A percentile compares a stretch with the other conserved stretches of the same genome.
These are phyloP conservation scores for Pugionium dolabratum DNA, from an alignment of 345 rosid species.

Conservation along the genomic window DNA sequence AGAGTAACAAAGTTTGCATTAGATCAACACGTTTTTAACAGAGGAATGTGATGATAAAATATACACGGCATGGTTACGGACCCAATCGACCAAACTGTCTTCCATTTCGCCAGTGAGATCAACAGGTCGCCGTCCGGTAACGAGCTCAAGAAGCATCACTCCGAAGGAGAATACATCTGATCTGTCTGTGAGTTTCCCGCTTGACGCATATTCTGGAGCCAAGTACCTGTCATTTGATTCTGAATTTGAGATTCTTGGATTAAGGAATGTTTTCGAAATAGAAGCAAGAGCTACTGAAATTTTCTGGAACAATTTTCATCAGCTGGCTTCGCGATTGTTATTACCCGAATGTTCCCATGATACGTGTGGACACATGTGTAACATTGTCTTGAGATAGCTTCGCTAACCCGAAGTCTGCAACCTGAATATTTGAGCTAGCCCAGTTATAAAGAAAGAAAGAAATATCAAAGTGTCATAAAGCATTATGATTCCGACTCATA, in stretches of 20 bases:
- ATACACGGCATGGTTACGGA: slow-evolving; percentile 16
- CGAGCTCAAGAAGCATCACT: slow-evolving; percentile 84
- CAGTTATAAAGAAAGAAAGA: slow-evolving; percentile 6
- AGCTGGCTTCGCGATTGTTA: slow-evolving; percentile 12
- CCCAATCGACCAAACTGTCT: slow-evolving; percentile 97
- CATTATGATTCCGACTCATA: neutral
- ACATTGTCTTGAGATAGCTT: slow-evolving; percentile 64
- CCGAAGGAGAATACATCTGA: slow-evolving; percentile 97
- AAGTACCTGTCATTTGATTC: slow-evolving; percentile 54
- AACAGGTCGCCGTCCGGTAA: slow-evolving; percentile 84
- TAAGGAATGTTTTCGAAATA: neutral
- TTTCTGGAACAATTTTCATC: neutral
- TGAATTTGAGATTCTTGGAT: slow-evolving; percentile 16
- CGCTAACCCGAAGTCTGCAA: slow-evolving; percentile 95
- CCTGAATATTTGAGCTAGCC: slow-evolving; percentile 44
- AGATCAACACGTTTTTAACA: neutral
- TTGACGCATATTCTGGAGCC: slow-evolving; percentile 97
- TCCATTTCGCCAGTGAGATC: slow-evolving; percentile 67
- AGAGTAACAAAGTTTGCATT: neutral
- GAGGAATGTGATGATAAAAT: neutral
- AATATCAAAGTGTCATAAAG: neutral
- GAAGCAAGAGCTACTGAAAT: neutral
- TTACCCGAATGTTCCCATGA: slow-evolving; percentile 98
- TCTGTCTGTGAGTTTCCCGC: slow-evolving; percentile 85
- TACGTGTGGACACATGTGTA: slow-evolving; percentile 89